Conservation (phyloP, 1,284 basidiomycete genomes). For the Cutaneotrichosporon mucoides region DNA sequence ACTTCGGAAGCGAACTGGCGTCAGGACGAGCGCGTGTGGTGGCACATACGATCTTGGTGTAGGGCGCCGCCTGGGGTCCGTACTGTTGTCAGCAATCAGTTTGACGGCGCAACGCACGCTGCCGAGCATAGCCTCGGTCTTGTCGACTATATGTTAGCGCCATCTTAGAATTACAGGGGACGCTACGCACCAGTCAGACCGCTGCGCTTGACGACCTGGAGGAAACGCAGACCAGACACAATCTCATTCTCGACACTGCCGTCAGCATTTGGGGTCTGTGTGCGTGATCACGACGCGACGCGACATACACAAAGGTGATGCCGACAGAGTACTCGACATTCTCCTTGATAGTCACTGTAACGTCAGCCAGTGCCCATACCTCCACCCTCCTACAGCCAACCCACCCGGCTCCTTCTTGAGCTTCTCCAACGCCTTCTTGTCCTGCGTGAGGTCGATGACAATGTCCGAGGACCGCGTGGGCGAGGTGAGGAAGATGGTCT, state of each 20-base stretch:
- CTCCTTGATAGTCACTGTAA: constrained; percentile 52
- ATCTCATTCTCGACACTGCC: constrained; percentile 50
- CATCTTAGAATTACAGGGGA: constrained; percentile 20
- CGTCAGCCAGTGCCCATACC: constrained; percentile 4
- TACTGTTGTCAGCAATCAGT: constrained; percentile 30
- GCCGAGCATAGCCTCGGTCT: constrained; percentile 53
- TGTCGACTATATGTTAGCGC: constrained; percentile 31
- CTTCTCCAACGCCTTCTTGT: constrained; percentile 46
- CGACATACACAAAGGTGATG: constrained; percentile 48
- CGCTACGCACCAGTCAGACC: constrained; percentile 43
- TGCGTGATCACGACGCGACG: not conserved
- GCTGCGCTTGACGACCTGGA: constrained; percentile 53
- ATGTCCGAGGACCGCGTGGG: constrained; percentile 48
- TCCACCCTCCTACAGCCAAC: constrained; percentile 9
- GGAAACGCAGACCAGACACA: constrained; percentile 55
- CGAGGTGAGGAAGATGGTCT: constrained; percentile 52
- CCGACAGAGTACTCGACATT: constrained; percentile 57
- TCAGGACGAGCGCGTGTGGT: constrained; percentile 1
- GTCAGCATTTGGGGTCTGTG: not conserved
- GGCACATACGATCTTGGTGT: constrained; percentile 49
- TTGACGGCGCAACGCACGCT: constrained; percentile 15
- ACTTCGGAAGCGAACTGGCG: constrained; percentile 49
- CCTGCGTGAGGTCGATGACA: constrained; percentile 51
- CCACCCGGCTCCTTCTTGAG: constrained; percentile 53
- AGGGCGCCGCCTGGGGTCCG: constrained; percentile 48